Evolutionary conservation across 345 rosid genomes (phyloP), one percentile per base, ranked within the genome.

Genomic region (Eucalyptus pumila): DNA sequence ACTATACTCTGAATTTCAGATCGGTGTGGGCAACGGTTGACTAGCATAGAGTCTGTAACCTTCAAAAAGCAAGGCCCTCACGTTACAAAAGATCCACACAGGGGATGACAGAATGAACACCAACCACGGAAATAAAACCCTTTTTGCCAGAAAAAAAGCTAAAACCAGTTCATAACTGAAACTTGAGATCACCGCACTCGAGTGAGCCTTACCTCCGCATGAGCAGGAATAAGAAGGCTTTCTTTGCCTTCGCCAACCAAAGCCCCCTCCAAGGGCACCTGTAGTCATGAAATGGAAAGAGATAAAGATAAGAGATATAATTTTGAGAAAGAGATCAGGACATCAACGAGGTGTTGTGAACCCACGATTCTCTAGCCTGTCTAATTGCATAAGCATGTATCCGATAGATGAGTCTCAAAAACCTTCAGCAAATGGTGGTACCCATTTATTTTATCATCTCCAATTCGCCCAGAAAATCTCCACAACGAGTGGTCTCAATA

Each of bases 21-120:
- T 67, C 93, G 95, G 92, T 94, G 97, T 9, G 96, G 96, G 89
- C 96, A 95, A 85, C 95, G 95, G 58, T 91, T 91, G 21, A 95
- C 89, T 49, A 92, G 45, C 40, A 81, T 88, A 87, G 93, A 93
- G 54, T 94, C 92, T 80, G 87, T 80, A 65, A 93, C 92, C 97
- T 95, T 90, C 87, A 51, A 67, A 16, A 67, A 11, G 27, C 45
- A 86, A 65, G 67, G 52, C 34, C 42, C 3, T 88, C 72, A 23
- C 8, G 8, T 65, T 49, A 87, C 88, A 60, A 34, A 69, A 47
- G n/a, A 30, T 19, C 23, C 37, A 32, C 52, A 87, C 44, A 26
- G 21, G 45, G 51, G 44, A 16, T n/a, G 11, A 34, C 26, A 16
- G 24, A 52, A 86, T 86, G 67, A 60, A n/a, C 47, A 52, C 27